A percentile compares a stretch with the other conserved stretches of the same genome.
phyloP scores from a whole-genome alignment of 192 early-diverging fungal species.

The Geranomyces michiganensis region DNA sequence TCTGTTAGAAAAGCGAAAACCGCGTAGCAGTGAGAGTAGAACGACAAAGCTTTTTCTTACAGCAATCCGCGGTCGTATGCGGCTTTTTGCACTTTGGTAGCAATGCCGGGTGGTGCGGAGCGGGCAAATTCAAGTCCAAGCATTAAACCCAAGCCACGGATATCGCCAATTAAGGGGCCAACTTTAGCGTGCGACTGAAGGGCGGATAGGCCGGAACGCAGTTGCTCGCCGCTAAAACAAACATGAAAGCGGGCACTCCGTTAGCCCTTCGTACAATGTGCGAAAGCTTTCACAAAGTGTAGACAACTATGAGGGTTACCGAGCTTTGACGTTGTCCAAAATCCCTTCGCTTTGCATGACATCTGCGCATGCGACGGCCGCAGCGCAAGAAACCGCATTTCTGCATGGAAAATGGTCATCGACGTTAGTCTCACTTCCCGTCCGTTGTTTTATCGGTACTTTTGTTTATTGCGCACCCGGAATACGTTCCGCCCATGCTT shows the following conservation, averaged over 20 bases:
- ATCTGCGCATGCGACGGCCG: conserved; percentile 24
- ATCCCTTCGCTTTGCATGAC: conserved; percentile 18
- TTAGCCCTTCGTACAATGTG: too few species aligned
- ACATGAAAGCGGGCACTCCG: too few species aligned
- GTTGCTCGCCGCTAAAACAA: conserved; percentile 3
- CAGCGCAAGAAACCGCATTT: conserved; percentile 24
- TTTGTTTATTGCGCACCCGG: conserved; percentile 4
- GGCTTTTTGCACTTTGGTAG: conserved; percentile 8
- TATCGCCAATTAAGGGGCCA: conserved; percentile 17
- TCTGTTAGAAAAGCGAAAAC: too few species aligned
- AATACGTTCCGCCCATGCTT: conserved; percentile 29
- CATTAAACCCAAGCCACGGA: conserved; percentile 18
- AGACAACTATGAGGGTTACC: background rate
- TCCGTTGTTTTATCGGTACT: too few species aligned
- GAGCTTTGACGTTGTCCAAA: conserved; percentile 18
- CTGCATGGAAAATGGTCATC: background rate
- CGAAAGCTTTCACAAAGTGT: too few species aligned
- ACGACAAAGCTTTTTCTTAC: too few species aligned
- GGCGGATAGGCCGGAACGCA: background rate
- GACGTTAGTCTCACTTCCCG: too few species aligned
- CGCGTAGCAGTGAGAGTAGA: too few species aligned
- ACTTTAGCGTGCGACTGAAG: conserved; percentile 3
- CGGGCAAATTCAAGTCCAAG: conserved; percentile 12
- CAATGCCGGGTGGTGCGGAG: conserved; percentile 2
- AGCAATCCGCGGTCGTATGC: conserved; percentile 4